A percentile compares a stretch with the other conserved stretches of the same genome.
phyloP scores from a whole-genome alignment of 495 filamentous ascomycete species.

The Geopyxis carbonaria region DNA sequence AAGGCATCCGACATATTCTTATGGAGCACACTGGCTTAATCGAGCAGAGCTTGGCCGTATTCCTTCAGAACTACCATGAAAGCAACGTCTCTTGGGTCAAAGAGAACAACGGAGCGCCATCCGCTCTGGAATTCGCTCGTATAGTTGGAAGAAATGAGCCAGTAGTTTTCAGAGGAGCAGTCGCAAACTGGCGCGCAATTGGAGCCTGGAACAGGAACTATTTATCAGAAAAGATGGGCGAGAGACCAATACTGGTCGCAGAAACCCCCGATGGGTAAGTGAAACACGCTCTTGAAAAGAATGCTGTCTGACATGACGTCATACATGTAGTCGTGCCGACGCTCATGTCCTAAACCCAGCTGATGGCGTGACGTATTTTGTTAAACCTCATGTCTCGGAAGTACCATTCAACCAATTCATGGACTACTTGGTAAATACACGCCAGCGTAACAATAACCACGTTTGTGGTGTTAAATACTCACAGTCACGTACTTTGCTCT shows the following conservation, averaged over 20 bases:
- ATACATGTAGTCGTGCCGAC: slow-evolving; percentile 26
- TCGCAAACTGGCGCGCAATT: slow-evolving; percentile 39
- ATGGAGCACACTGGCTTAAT: too few relatives aligned
- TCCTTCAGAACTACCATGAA: slow-evolving; percentile 49
- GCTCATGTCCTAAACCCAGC: slow-evolving; percentile 15
- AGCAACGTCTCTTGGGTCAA: slow-evolving; percentile 42
- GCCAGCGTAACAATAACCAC: slow-evolving; percentile 7
- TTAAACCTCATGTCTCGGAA: slow-evolving; percentile 29
- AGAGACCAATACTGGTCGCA: slow-evolving; percentile 45
- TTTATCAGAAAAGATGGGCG: slow-evolving; percentile 35
- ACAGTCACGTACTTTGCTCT: slow-evolving; percentile 30
- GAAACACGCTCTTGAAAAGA: slow-evolving; percentile 1
- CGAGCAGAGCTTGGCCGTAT: slow-evolving; percentile 28
- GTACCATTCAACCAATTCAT: slow-evolving; percentile 27
- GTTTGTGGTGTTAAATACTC: slow-evolving; percentile 29
- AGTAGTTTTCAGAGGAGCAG: slow-evolving; percentile 46
- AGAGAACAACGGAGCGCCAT: slow-evolving; percentile 43
- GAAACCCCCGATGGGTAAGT: slow-evolving; percentile 48
- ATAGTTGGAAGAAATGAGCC: slow-evolving; percentile 50
- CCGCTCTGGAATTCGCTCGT: slow-evolving; percentile 55
- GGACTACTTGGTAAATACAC: slow-evolving; percentile 25
- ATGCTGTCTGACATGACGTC: slow-evolving; percentile 1
- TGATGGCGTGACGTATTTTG: slow-evolving; percentile 24
- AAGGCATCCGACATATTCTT: too few relatives aligned
- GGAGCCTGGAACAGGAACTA: slow-evolving; percentile 41